Percentiles rank a stretch among this genome's conserved stretches.
Conservation (phyloP, 164 flowering plant species). For the Magnolia sinica region DNA sequence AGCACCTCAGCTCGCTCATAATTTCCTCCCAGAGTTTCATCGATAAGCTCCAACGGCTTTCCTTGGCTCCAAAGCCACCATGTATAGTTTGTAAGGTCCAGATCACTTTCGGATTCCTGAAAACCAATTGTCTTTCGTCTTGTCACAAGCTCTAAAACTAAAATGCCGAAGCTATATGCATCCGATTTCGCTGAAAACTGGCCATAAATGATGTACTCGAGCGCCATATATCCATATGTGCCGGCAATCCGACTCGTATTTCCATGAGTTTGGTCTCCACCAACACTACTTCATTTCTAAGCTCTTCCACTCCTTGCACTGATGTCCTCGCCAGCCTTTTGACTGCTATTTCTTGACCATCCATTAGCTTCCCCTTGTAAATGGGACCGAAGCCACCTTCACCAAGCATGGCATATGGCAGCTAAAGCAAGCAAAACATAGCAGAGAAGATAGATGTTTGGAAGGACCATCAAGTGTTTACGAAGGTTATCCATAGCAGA, state of each 20-base stretch:
- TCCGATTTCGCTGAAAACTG: conserved; percentile 1
- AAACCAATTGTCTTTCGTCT: background rate
- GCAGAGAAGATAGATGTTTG: no score
- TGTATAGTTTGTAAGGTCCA: background rate
- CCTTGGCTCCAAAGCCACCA: background rate
- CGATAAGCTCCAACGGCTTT: background rate
- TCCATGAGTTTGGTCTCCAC: conserved; percentile 19
- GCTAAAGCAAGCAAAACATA: no score
- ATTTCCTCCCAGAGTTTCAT: background rate
- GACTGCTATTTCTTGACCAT: no score
- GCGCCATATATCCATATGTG: conserved; percentile 21
- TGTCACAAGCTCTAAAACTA: conserved; percentile 2
- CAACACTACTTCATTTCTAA: background rate
- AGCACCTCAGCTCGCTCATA: conserved; percentile 1
- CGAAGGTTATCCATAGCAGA: no score
- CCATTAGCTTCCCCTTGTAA: no score
- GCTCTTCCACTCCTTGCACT: no score
- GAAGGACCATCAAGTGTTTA: no score
- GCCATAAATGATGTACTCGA: background rate
- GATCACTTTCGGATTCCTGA: background rate
- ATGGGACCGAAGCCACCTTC: no score
- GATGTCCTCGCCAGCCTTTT: no score
- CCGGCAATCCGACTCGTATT: conserved; percentile 30
- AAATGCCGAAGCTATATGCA: conserved; percentile 2
- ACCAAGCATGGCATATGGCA: no score